Conservation (phyloP, 164 flowering plant genomes). For the Vitis rupestris region DNA sequence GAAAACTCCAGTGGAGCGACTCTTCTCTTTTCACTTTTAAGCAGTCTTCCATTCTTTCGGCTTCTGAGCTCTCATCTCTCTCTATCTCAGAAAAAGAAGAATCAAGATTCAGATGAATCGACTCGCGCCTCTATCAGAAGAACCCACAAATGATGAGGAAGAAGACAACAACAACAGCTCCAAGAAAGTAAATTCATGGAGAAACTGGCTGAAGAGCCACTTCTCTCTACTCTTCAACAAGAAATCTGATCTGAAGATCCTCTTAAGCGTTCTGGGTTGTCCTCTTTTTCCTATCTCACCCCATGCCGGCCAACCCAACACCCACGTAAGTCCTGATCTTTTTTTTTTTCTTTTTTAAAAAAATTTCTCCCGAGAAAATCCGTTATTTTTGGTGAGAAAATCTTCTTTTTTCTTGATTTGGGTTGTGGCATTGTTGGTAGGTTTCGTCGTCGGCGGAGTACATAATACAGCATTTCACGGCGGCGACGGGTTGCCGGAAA, state of each 20-base stretch:
- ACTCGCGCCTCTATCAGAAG: constrained; percentile 73
- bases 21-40: no score
- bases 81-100: neutral
- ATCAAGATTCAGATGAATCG: constrained; percentile 35
- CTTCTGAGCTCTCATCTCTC: constrained; percentile 14
- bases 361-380: neutral
- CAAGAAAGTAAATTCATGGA: constrained; percentile 46
- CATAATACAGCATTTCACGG: constrained; percentile 70
- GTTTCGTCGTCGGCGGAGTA: constrained; percentile 66
- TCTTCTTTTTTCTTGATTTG: no score
- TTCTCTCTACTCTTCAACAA: constrained; percentile 50
- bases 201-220: constrained; percentile 60
- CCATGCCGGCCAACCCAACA: constrained; percentile 24
- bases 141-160: constrained; percentile 52
- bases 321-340: constrained; percentile 28
- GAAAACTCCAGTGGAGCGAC: neutral
- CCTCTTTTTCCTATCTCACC: constrained; percentile 71
- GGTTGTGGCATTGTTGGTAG: constrained; percentile 15
- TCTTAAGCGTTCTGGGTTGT: constrained; percentile 73
- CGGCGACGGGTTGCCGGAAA: constrained; percentile 74
- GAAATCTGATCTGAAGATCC: constrained; percentile 65
- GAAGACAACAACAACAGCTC: constrained; percentile 18
- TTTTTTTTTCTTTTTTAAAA: neutral
- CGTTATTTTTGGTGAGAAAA: no score
- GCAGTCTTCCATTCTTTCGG: neutral